These are phyloP conservation scores for Escovopsis sp. DNA, from an alignment of 2,329 filamentous ascomycete species.

Conservation along the genomic window DNA sequence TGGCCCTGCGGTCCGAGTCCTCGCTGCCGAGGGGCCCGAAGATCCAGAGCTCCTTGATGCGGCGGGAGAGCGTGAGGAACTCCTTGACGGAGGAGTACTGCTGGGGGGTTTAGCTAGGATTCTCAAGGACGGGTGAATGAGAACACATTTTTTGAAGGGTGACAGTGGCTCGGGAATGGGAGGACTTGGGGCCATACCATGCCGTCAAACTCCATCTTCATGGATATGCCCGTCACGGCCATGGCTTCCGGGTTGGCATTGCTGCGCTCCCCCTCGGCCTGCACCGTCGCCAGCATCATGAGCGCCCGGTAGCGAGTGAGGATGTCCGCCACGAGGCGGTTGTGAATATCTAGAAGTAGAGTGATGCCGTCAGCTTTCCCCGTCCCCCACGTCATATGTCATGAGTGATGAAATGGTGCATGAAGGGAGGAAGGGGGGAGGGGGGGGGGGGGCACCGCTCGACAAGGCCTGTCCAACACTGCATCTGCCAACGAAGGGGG, in stretches of 20 bases:
- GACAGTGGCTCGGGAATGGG: too few relatives aligned
- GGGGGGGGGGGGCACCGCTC: neutral
- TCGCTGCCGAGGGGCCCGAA: slow-evolving; percentile 26
- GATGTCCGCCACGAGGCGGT: slow-evolving; percentile 30
- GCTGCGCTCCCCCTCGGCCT: slow-evolving; percentile 24
- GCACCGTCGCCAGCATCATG: slow-evolving; percentile 28
- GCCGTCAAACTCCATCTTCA: slow-evolving; percentile 31
- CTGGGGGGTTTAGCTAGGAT: too few relatives aligned
- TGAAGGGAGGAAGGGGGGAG: neutral
- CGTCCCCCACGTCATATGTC: neutral
- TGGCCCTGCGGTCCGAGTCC: slow-evolving; percentile 20
- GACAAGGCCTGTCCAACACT: neutral
- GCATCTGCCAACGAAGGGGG: too few relatives aligned
- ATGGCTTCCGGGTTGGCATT: slow-evolving; percentile 27
- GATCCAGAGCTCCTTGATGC: slow-evolving; percentile 32
- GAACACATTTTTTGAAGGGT: too few relatives aligned
- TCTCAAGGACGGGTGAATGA: too few relatives aligned
- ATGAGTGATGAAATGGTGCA: neutral
- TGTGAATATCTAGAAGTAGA: slow-evolving; percentile 25
- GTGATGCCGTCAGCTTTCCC: too few relatives aligned
- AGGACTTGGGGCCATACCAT: slow-evolving; percentile 13
- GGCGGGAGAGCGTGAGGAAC: slow-evolving; percentile 27
- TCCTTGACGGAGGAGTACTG: slow-evolving; percentile 31
- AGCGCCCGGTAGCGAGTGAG: slow-evolving; percentile 29
- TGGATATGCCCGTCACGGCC: slow-evolving; percentile 27